phyloP scores from a whole-genome alignment of 2,329 filamentous ascomycete species.

The Cryphonectria radicalis region DNA sequence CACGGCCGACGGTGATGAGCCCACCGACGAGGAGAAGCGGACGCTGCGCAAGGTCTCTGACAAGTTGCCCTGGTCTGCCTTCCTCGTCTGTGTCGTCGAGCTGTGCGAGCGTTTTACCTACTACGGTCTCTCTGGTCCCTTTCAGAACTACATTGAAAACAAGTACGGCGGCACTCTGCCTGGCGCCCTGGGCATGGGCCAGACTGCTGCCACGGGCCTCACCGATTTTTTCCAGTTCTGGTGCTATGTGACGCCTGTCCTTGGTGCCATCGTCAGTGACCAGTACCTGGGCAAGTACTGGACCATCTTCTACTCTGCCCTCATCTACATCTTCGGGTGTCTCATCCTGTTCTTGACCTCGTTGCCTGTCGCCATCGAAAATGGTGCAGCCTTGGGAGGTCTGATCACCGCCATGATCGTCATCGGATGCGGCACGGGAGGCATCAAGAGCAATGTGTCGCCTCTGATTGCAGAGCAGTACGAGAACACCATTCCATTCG shows the following conservation, averaged over 20 bases:
- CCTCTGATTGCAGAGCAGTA: constrained; percentile 70
- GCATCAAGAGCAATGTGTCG: constrained; percentile 68
- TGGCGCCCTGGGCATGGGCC: constrained; percentile 26
- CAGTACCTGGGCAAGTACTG: constrained; percentile 28
- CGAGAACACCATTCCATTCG: constrained; percentile 50
- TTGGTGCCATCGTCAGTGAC: constrained; percentile 27
- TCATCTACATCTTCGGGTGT: constrained; percentile 26
- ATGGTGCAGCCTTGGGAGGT: constrained; percentile 27
- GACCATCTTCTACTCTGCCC: constrained; percentile 27
- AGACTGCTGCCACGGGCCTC: constrained; percentile 19
- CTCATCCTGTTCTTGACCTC: constrained; percentile 29
- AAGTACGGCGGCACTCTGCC: constrained; percentile 13
- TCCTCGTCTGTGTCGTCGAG: constrained; percentile 29
- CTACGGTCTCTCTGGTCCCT: constrained; percentile 29
- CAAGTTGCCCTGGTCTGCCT: constrained; percentile 29
- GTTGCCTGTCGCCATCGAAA: constrained; percentile 27
- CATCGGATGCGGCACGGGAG: constrained; percentile 32
- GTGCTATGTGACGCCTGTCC: constrained; percentile 29
- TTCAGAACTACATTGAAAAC: constrained; percentile 29
- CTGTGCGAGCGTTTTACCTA: constrained; percentile 29
- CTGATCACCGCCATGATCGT: constrained; percentile 28
- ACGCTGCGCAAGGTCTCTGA: constrained; percentile 28
- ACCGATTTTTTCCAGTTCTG: constrained; percentile 30
- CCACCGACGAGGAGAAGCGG: constrained; percentile 24
- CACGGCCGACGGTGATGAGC: constrained; percentile 26